Conservation (phyloP, 495 filamentous ascomycete species). For the Aspergillus taichungensis region DNA sequence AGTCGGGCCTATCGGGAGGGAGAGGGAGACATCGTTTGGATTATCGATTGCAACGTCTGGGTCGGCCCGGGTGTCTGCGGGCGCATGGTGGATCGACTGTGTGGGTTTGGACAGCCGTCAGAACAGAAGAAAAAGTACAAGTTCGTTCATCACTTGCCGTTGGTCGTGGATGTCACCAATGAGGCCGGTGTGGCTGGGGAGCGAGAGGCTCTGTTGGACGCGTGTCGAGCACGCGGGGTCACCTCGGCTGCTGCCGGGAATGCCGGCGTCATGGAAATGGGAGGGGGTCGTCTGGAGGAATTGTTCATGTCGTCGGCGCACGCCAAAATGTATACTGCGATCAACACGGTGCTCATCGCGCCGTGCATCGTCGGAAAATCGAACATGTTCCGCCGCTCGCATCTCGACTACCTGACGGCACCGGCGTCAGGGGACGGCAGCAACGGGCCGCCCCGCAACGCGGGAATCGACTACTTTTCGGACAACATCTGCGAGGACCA, state of each 20-base stretch:
- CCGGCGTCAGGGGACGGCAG: slow-evolving; percentile 23
- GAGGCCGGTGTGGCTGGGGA: slow-evolving; percentile 24
- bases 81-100: slow-evolving; percentile 80
- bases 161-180: slow-evolving; percentile 66
- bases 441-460: slow-evolving; percentile 23
- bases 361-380: slow-evolving; percentile 96
- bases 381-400: slow-evolving; percentile 93
- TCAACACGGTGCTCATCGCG: slow-evolving; percentile 85
- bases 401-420: slow-evolving; percentile 72
- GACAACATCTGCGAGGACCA: slow-evolving; percentile 98
- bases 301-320: slow-evolving; percentile 90
- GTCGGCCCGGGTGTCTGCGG: slow-evolving; percentile 66
- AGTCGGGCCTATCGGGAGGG: slow-evolving; percentile 93
- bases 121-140: slow-evolving; percentile 63
- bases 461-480: slow-evolving; percentile 86
- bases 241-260: background rate
- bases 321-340: slow-evolving; percentile 96
- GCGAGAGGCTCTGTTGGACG: slow-evolving; percentile 33
- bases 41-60: slow-evolving; percentile 97
- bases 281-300: slow-evolving; percentile 85
- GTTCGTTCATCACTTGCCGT: slow-evolving; percentile 89
- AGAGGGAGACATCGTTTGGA: slow-evolving; percentile 86
- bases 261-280: slow-evolving; percentile 28
- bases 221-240: background rate
- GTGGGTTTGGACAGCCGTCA: slow-evolving; percentile 46